Conservation (phyloP, 2,329 filamentous ascomycete genomes). For the Fusarium sp. region DNA sequence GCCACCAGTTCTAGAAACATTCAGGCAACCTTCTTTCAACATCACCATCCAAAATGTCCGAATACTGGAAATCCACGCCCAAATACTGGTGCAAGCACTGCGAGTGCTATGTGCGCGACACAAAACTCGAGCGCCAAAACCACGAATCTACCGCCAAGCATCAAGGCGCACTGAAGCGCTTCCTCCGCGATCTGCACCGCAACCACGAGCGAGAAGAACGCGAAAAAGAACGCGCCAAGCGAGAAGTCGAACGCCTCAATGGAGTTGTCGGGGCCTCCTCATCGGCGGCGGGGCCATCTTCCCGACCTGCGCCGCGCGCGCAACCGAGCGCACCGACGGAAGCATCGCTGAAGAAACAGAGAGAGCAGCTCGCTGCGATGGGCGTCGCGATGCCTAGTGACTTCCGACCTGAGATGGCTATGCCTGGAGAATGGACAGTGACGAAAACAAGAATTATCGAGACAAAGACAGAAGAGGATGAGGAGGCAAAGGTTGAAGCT, state of each 20-base stretch:
- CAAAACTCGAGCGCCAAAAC: slow-evolving; percentile 87
- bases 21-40: slow-evolving; percentile 1
- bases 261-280: slow-evolving; percentile 71
- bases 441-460: slow-evolving; percentile 72
- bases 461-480: slow-evolving; percentile 57
- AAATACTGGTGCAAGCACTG: slow-evolving; percentile 99
- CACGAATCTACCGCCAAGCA: slow-evolving; percentile 90
- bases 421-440: slow-evolving; percentile 89
- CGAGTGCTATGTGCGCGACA: slow-evolving; percentile 89
- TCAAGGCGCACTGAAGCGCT: slow-evolving; percentile 87
- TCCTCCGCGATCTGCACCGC: slow-evolving; percentile 88
- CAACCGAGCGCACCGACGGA: slow-evolving; percentile 52
- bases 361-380: slow-evolving; percentile 88
- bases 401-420: slow-evolving; percentile 82
- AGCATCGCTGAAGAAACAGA: slow-evolving; percentile 82
- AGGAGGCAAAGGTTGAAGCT: slow-evolving; percentile 58
- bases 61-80: slow-evolving; percentile 99
- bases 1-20: slow-evolving; percentile 4
- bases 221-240: slow-evolving; percentile 84
- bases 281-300: slow-evolving; percentile 48
- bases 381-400: slow-evolving; percentile 87
- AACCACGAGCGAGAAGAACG: slow-evolving; percentile 83
- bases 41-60: slow-evolving; percentile 74
- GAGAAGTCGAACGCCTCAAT: slow-evolving; percentile 88
- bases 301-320: slow-evolving; percentile 17